phyloP scores from a whole-genome alignment of 805 yeast genomes.

The Kodamaea sagamina region DNA sequence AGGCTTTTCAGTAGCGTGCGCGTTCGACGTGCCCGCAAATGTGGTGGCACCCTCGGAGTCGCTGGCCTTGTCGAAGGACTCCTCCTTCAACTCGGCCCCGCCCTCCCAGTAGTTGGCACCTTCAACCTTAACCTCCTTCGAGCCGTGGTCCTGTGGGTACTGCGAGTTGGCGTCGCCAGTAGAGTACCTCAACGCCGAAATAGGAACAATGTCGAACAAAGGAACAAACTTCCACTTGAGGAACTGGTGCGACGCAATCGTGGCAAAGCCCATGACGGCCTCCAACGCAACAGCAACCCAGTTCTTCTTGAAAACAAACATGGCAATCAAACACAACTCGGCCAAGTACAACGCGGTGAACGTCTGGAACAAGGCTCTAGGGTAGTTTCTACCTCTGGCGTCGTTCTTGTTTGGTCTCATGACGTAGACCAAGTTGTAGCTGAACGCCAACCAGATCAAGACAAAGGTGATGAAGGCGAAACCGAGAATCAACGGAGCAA shows the following conservation, averaged over 20 bases:
- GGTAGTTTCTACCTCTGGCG: constrained; percentile 72
- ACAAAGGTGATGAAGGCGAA: constrained; percentile 62
- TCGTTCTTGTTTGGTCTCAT: constrained; percentile 56
- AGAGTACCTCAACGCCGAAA: constrained; percentile 57
- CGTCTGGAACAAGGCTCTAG: constrained; percentile 68
- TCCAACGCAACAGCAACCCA: constrained; percentile 80
- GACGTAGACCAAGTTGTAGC: constrained; percentile 67
- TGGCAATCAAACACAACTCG: constrained; percentile 66
- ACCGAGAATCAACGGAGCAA: constrained; percentile 70
- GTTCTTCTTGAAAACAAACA: constrained; percentile 73
- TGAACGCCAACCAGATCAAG: constrained; percentile 59
- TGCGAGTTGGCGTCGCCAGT: constrained; percentile 42
- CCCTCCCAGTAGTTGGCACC: constrained; percentile 53
- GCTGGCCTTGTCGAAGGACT: constrained; percentile 12
- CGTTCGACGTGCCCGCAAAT: constrained; percentile 9
- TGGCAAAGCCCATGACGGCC: constrained; percentile 56
- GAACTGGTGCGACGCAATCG: constrained; percentile 60
- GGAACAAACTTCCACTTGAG: constrained; percentile 62
- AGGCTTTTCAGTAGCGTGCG: constrained; percentile 6
- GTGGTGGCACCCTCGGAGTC: constrained; percentile 12
- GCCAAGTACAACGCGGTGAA: constrained; percentile 73
- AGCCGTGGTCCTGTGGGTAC: constrained; percentile 74
- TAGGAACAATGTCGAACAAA: constrained; percentile 66
- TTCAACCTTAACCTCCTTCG: constrained; percentile 52
- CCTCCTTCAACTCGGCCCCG: constrained; percentile 37